Evolutionary conservation across 148 eudicot genomes (phyloP), one percentile per base, ranked within the genome.

Genomic region (Vaccinium myrtillus): DNA sequence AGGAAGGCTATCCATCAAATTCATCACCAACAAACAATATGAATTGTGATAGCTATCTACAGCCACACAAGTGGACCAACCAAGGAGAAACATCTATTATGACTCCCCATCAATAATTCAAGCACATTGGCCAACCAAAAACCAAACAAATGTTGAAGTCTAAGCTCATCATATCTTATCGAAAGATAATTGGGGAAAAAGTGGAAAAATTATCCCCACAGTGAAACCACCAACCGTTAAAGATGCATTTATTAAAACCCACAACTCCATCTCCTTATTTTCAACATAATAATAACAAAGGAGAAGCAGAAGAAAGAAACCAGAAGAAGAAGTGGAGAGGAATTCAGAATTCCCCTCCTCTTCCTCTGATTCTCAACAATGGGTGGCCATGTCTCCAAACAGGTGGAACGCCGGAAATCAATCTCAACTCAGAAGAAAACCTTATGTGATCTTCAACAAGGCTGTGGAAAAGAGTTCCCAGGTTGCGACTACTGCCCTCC

Each of bases 351-450:
- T 79, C 63, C 67, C 76, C 75, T 13, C 58, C 71, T 83, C 32
- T 69, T 73, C 75, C 79, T 71, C 46, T 81, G 84, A 83, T 84
- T 61, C 65, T 69, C 27, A 65, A 58, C 54, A 53, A 96, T 97
- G 99, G 99, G 99, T 32, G 91, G 88, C 79, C 91, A 88, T 18
- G 80, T 92, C 54, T 92, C 99, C 12, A 91, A 89, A 80, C 96
- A 92, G 85, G 46, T 90, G 65, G 88, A 93, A 46, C 89, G 93
- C 12, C 74, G 93, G 80, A 93, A 87, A 84, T 63, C 88, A 1
- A 46, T 94, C 61, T 71, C 88, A 16, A 61, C 87, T 0, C 87
- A 95, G 91, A 90, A 92, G 85, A 94, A 91, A 87, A 36, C 84
- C 19, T 86, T 96, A 7, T 77, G 73, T 48, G 91, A 90, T 85